Evolutionary conservation across 2,329 filamentous ascomycete genomes (phyloP).

Genomic region (Akanthomyces lecanii): DNA sequence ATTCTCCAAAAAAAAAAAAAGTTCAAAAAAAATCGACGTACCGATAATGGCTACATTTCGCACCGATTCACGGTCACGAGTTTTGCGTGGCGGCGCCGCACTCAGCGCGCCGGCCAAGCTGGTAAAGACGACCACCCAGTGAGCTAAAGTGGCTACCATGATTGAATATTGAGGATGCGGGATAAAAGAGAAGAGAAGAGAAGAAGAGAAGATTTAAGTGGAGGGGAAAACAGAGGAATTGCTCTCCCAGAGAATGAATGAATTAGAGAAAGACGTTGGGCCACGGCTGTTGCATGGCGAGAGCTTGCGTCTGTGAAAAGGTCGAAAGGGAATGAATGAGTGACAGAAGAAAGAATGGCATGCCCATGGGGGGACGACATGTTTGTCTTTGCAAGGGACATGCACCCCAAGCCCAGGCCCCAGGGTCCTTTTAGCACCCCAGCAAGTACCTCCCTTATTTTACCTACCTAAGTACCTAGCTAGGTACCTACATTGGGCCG

Average conservation of each 20-base stretch:
- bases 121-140: constrained; percentile 17
- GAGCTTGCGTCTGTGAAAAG: neutral
- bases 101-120: constrained; percentile 17
- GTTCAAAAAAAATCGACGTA: constrained; percentile 22
- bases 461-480: too few species aligned
- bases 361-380: neutral
- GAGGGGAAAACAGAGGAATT: neutral
- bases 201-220: neutral
- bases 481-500: too few species aligned
- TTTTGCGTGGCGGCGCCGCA: constrained; percentile 7
- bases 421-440: too few species aligned
- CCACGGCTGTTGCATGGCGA: constrained; percentile 6
- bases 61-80: constrained; percentile 19
- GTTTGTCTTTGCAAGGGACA: neutral
- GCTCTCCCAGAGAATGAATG: neutral
- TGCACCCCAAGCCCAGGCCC: too few species aligned
- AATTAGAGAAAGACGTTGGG: neutral
- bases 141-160: neutral
- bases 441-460: too few species aligned
- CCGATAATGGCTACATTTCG: constrained; percentile 36
- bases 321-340: neutral
- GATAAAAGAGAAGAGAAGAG: neutral
- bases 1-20: too few species aligned
- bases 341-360: neutral
- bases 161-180: neutral